Evolutionary conservation across 2,329 filamentous ascomycete species (phyloP).

Genomic region (Tricladium varicosporioides): DNA sequence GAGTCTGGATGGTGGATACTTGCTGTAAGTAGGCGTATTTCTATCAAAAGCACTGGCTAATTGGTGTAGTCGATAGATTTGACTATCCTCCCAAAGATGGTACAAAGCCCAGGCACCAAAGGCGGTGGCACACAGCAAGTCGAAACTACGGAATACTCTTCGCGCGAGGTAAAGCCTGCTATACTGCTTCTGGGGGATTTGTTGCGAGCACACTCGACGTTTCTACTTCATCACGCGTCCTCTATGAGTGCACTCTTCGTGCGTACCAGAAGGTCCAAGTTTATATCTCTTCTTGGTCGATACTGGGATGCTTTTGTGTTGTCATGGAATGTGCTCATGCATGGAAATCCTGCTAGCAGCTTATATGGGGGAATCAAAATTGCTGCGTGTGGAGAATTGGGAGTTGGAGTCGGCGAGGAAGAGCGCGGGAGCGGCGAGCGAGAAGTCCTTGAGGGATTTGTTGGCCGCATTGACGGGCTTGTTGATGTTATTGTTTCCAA

Average conservation of each 20-base stretch:
- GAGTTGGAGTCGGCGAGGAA: constrained; percentile 92
- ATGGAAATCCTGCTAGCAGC: constrained; percentile 80
- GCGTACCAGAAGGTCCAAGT: constrained; percentile 62
- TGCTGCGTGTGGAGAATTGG: constrained; percentile 85
- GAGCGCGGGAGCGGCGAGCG: constrained; percentile 91
- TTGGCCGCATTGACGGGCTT: constrained; percentile 75
- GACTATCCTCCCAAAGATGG: constrained; percentile 66
- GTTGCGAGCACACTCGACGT: constrained; percentile 76
- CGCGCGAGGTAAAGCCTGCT: constrained; percentile 83
- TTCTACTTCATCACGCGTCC: constrained; percentile 81
- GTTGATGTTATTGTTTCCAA: constrained; percentile 85
- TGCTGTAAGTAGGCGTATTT: constrained; percentile 59
- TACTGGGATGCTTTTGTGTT: constrained; percentile 75
- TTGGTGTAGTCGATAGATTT: constrained; percentile 71
- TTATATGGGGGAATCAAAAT: constrained; percentile 84
- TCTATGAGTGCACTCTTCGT: constrained; percentile 70
- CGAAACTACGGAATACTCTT: constrained; percentile 70
- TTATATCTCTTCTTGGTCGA: constrained; percentile 68
- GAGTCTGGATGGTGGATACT: constrained; percentile 95
- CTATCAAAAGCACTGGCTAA: constrained; percentile 12
- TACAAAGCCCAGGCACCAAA: constrained; percentile 36
- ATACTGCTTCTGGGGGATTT: constrained; percentile 77
- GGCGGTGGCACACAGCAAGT: constrained; percentile 22
- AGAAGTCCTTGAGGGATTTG: constrained; percentile 88
- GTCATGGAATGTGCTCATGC: constrained; percentile 86